Base-by-base conservation (phyloP, 208 protist genomes). In the Histomonas meleagridis region DNA sequence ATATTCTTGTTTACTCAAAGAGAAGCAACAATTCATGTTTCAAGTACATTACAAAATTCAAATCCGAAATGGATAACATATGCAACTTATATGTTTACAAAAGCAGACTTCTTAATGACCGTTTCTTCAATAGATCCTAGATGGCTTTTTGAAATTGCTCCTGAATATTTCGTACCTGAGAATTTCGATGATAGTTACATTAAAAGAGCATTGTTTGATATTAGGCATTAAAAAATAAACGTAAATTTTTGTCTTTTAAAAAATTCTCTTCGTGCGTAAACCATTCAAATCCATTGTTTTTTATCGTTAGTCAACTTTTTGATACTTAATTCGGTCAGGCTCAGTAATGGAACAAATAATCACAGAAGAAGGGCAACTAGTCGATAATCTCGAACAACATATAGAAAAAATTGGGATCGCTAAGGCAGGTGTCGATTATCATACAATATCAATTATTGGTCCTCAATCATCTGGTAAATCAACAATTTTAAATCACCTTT, bases 401-500 rank as follows among this genome's bases (percentile, higher is more conserved):
- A 79, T 79, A 0, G 40, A 3, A 21, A 48, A 35, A 16, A 79
- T 23, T 43, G 70, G 70, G 1, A 79, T 79, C 23, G 70, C n/a
- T 18, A 23, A 79, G 32, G 70, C 40, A 43, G 70, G 70, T 0
- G 48, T 12, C 12, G 49, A 90, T 38, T 90, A 90, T 62, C 53
- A 55, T 55, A 62, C 62, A 49, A 21, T 90, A 26, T 57, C 79
- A 0, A 90, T 90, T 28, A 90, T 90, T 14, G 79, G 79, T 9
- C 48, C 40, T 65, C 79, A 90, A 32, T 55, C 40, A 46, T 90
- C 79, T 35, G 79, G 79, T 48, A 90, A 90, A 90, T 90, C 79
- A 7, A 92, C 92, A 1, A 46, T 92, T 40, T 32, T 92, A 26
- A 92, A 92, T 51, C 65, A 78, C 23, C 51, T 90, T 10, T 92